These are phyloP conservation scores for Camellia lanceoleosa DNA, from an alignment of 148 eudicot genomes.

Conservation along the genomic window DNA sequence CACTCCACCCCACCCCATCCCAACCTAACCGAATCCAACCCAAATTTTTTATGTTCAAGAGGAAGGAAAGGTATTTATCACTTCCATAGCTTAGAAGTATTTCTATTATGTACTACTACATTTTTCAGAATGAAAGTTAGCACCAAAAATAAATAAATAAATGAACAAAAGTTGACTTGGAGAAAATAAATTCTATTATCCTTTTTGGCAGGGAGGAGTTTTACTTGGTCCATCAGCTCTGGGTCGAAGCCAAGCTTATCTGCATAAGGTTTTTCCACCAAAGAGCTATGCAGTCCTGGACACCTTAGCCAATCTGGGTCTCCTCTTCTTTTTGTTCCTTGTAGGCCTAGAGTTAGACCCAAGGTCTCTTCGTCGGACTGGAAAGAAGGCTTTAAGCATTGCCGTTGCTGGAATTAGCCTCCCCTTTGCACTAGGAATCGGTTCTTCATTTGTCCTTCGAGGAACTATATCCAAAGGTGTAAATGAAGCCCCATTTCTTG, in stretches of 20 bases:
- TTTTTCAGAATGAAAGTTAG: too few species aligned
- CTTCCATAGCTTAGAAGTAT: too few species aligned
- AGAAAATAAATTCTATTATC: not conserved
- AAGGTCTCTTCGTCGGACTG: constrained; percentile 56
- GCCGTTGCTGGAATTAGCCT: constrained; percentile 72
- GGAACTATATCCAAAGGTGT: constrained; percentile 61
- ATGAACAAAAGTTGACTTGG: too few species aligned
- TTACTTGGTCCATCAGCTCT: constrained; percentile 82
- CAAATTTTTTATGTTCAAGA: too few species aligned
- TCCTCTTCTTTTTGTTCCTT: constrained; percentile 75
- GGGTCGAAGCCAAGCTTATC: constrained; percentile 55
- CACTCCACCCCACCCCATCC: too few species aligned
- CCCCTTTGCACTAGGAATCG: constrained; percentile 70
- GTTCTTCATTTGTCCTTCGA: constrained; percentile 55
- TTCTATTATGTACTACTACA: too few species aligned
- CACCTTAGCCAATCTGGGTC: constrained; percentile 78
- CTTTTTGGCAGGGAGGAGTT: constrained; percentile 64
- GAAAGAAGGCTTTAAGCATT: constrained; percentile 63
- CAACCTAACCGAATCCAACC: too few species aligned
- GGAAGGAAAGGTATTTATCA: too few species aligned
- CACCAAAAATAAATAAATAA: too few species aligned
- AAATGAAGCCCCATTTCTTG: constrained; percentile 58
- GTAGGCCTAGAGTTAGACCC: constrained; percentile 79
- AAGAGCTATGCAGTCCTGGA: constrained; percentile 71
- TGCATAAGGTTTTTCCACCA: constrained; percentile 58